These are phyloP conservation scores for Vigna nakashimae DNA, from an alignment of 306 rosid genomes.

Conservation along the genomic window DNA sequence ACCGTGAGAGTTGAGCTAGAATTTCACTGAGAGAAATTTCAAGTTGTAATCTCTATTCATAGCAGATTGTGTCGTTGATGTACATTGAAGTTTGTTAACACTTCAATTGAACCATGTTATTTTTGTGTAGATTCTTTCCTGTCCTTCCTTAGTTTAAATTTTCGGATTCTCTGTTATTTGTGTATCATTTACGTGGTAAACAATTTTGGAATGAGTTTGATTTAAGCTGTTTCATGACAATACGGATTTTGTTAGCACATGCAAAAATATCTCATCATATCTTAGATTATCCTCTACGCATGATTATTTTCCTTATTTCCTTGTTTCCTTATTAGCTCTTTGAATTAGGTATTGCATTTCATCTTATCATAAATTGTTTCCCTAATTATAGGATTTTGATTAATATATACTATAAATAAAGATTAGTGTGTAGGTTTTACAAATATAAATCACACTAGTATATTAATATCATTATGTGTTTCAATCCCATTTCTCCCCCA, in stretches of 20 bases:
- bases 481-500: not conserved
- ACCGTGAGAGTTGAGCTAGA: too few species aligned
- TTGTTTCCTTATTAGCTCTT: not conserved
- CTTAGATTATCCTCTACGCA: not conserved
- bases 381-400: not conserved
- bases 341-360: not conserved
- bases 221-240: not conserved
- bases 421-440: not conserved
- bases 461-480: not conserved
- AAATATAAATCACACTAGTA: not conserved
- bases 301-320: not conserved
- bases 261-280: not conserved
- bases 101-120: too few species aligned
- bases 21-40: too few species aligned
- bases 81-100: too few species aligned
- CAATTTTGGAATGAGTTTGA: too few species aligned
- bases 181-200: too few species aligned
- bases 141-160: too few species aligned
- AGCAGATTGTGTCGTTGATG: too few species aligned
- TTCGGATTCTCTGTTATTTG: too few species aligned
- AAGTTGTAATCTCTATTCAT: too few species aligned
- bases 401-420: not conserved
- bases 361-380: not conserved
- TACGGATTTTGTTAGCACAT: not conserved
- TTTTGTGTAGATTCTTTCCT: too few species aligned